Evolutionary conservation across 768 basidiomycete species (phyloP).

Genomic region (Ramaria rubella): DNA sequence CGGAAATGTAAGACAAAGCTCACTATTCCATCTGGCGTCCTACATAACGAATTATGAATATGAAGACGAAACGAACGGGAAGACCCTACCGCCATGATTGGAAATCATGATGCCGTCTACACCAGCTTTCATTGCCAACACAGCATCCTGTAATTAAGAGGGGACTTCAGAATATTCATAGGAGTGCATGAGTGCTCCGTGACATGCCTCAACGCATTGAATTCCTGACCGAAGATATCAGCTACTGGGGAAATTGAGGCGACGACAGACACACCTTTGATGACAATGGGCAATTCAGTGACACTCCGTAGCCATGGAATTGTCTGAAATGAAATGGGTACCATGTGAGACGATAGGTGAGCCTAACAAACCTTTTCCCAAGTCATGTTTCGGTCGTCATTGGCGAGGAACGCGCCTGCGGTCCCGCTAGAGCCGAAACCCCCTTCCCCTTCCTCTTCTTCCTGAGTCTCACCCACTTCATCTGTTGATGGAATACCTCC

Average conservation of each 20-base stretch:
- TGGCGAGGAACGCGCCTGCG: constrained; percentile 57
- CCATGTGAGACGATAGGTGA: too few relatives aligned
- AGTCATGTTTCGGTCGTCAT: constrained; percentile 70
- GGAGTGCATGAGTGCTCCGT: constrained; percentile 17
- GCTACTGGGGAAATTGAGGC: constrained; percentile 12
- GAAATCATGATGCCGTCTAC: constrained; percentile 84
- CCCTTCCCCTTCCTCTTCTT: constrained; percentile 29
- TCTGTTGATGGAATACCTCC: constrained; percentile 18
- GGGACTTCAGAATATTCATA: constrained; percentile 20
- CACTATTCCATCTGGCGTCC: constrained; percentile 81
- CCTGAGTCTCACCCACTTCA: constrained; percentile 22
- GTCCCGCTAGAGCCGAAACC: constrained; percentile 44
- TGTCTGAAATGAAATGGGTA: constrained; percentile 37
- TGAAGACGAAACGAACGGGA: not conserved
- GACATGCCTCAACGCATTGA: constrained; percentile 61
- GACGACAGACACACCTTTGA: constrained; percentile 52
- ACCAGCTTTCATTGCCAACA: constrained; percentile 75
- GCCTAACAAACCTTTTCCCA: constrained; percentile 60
- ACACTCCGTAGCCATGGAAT: constrained; percentile 71
- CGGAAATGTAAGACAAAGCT: constrained; percentile 30
- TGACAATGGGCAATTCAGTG: constrained; percentile 62
- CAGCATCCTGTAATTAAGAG: constrained; percentile 68
- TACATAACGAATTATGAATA: constrained; percentile 19
- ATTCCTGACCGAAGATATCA: constrained; percentile 47
- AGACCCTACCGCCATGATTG: constrained; percentile 75